Evolutionary conservation across 495 filamentous ascomycete genomes (phyloP).

Genomic region (Wilcoxina mikolae): DNA sequence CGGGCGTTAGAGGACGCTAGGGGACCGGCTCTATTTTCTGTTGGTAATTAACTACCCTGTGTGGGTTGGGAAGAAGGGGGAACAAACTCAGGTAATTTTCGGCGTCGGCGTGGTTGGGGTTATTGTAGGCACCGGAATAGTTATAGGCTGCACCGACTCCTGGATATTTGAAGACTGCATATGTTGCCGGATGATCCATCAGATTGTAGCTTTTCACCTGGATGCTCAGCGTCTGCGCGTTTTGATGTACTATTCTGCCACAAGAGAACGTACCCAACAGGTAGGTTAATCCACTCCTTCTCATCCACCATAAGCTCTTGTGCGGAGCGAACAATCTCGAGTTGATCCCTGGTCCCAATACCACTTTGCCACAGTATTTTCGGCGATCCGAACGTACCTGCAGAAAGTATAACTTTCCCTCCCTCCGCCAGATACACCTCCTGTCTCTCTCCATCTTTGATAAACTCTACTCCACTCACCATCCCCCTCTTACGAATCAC

Average conservation of each 20-base stretch:
- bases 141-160: constrained; percentile 44
- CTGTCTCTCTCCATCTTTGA: constrained; percentile 19
- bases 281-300: constrained; percentile 50
- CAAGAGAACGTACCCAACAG: constrained; percentile 42
- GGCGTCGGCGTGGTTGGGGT: constrained; percentile 33
- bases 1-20: constrained; percentile 8
- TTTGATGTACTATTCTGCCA: no score
- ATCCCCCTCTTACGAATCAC: constrained; percentile 46
- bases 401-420: constrained; percentile 51
- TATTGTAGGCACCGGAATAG: constrained; percentile 45
- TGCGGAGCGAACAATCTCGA: constrained; percentile 39
- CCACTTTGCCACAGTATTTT: constrained; percentile 52
- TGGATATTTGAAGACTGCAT: constrained; percentile 46
- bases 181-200: constrained; percentile 56
- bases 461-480: constrained; percentile 48
- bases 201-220: constrained; percentile 33
- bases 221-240: not conserved
- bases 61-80: not conserved
- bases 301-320: constrained; percentile 36
- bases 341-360: constrained; percentile 47
- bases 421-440: constrained; percentile 42
- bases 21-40: constrained; percentile 1
- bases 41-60: not conserved
- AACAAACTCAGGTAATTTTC: constrained; percentile 29
- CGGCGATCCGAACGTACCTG: constrained; percentile 52